Conservation (phyloP, 768 basidiomycete genomes). For the Boletus edulis region DNA sequence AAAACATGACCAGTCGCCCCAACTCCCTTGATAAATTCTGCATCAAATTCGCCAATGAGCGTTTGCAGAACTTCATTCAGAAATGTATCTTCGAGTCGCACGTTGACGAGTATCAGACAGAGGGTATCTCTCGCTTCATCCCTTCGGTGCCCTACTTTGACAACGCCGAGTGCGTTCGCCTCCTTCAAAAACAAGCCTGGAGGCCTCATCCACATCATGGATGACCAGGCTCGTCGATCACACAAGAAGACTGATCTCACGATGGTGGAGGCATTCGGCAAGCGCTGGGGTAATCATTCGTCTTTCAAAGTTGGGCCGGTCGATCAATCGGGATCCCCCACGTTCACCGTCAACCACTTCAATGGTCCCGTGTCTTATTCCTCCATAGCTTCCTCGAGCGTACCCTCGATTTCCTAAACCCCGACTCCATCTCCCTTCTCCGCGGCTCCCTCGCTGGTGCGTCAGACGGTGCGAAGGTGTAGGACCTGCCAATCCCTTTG, state of each 20-base stretch:
- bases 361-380: conserved; percentile 92
- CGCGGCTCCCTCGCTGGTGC: conserved; percentile 49
- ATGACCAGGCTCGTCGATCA: conserved; percentile 85
- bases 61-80: conserved; percentile 81
- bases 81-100: conserved; percentile 66
- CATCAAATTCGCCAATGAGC: conserved; percentile 95
- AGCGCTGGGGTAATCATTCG: conserved; percentile 92
- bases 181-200: conserved; percentile 46
- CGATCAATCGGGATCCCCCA: conserved; percentile 76
- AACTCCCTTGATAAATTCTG: conserved; percentile 97
- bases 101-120: conserved; percentile 77
- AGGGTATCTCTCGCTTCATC: conserved; percentile 71
- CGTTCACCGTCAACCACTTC: conserved; percentile 91
- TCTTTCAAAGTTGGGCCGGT: conserved; percentile 81
- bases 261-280: conserved; percentile 92
- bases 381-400: conserved; percentile 82
- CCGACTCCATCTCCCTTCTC: conserved; percentile 89
- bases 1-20: conserved; percentile 81
- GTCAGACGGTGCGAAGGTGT: conserved; percentile 57
- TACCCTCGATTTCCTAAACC: conserved; percentile 86
- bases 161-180: conserved; percentile 84
- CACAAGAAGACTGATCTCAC: conserved; percentile 91
- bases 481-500: conserved; percentile 88
- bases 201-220: conserved; percentile 95
- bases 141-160: conserved; percentile 82